Percentiles rank a stretch among this genome's conserved stretches.
phyloP scores from a whole-genome alignment of 1,139 yeast genomes.

The Protomyces gravidus region DNA sequence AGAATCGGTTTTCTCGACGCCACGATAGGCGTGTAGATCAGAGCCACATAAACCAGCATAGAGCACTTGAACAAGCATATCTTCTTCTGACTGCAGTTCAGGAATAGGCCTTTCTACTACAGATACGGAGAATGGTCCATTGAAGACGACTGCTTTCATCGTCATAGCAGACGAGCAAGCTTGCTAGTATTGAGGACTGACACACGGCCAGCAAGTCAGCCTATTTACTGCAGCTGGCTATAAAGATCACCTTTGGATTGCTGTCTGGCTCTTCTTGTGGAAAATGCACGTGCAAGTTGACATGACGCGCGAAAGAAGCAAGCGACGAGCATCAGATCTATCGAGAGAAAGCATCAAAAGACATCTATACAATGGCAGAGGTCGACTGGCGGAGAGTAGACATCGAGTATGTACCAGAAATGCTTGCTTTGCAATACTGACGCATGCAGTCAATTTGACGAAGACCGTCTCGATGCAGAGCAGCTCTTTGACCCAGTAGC shows the following conservation, averaged over 20 bases:
- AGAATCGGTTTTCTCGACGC: conserved; percentile 41
- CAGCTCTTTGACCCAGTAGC: conserved; percentile 1
- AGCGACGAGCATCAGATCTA: neutral
- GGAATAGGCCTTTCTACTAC: conserved; percentile 50
- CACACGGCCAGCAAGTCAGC: too few relatives aligned
- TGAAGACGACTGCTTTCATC: conserved; percentile 60
- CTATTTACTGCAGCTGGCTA: too few relatives aligned
- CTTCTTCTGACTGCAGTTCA: conserved; percentile 41
- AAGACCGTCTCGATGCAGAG: conserved; percentile 21
- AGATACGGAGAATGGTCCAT: conserved; percentile 49
- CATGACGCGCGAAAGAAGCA: neutral
- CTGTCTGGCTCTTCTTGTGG: too few relatives aligned
- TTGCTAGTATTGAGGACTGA: too few relatives aligned
- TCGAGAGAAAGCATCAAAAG: too few relatives aligned
- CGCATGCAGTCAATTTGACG: conserved; percentile 14
- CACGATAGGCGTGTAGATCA: conserved; percentile 59
- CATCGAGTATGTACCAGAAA: conserved; percentile 10
- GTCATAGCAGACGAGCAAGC: too few relatives aligned
- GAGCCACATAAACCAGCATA: conserved; percentile 41
- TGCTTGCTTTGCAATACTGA: neutral
- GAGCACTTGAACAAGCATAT: conserved; percentile 52
- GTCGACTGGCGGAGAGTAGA: conserved; percentile 26
- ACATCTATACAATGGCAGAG: conserved; percentile 21
- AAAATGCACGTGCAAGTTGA: too few relatives aligned
- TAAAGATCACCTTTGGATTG: too few relatives aligned